Base-by-base conservation (phyloP, 139 green algal species). In the Edaphochlamys debaryana region DNA sequence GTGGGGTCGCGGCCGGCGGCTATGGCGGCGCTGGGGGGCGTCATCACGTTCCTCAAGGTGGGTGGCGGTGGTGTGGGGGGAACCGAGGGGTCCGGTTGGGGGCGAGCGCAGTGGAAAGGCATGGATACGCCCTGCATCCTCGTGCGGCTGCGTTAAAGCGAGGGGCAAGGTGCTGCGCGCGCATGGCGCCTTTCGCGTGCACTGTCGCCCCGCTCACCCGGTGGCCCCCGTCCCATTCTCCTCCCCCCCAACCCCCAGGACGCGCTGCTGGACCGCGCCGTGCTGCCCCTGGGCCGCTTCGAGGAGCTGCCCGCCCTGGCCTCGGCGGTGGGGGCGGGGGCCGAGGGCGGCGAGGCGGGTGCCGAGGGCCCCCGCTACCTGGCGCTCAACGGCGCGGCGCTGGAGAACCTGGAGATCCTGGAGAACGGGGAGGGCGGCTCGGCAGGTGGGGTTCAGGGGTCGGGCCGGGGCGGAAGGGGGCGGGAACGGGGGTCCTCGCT, bases 401-500 rank as follows among this genome's bases (percentile, higher is more conserved):
- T 99, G 50, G 94, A 98, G 71, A 97, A 96, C 74, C 90, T 99
- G 42, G 97, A 99, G 84, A 88, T 98, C 27, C 76, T 99, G 40
- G 95, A 98, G 85, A 98, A 97, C 85, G 87, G 70, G 0, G 88
- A 96, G 23, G 97, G 97, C 37, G 94, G 89, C 52, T 69, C 70
- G 7, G 34, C 67, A 30, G 79, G 79, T 85, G 67, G 22, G 56
- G 52, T 20, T n/a, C n/a, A n/a, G n/a, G n/a, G n/a, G n/a, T 25
- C 17, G 52, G 52, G 52, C 13, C 15, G 17, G 52, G 52, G 52
- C 9, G 19, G 52, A 20, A 27, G 52, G 15, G 15, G 52, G 52
- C 8, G 32, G 32, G 66, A 36, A 20, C 60, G 60, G 27, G 7
- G 63, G 63, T n/a, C n/a, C n/a, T n/a, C n/a, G n/a, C n/a, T n/a